Evolutionary conservation across 2,329 filamentous ascomycete genomes (phyloP).

Genomic region (Cercospora sp.): DNA sequence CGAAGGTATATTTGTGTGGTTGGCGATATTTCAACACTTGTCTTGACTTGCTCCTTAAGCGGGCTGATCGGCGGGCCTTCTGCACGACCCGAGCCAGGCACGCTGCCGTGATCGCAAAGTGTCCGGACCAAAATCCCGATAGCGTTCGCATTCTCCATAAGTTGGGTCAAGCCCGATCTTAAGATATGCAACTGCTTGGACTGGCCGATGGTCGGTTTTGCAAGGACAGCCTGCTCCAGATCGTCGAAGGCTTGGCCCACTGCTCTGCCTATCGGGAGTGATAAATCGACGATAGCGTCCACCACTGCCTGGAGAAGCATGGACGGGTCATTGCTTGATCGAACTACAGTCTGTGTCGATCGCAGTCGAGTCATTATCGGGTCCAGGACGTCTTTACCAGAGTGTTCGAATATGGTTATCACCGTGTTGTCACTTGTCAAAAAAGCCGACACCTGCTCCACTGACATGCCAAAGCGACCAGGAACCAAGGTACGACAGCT

Average conservation of each 20-base stretch:
- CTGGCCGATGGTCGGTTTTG: conserved; percentile 73
- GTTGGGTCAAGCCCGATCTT: conserved; percentile 75
- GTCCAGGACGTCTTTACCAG: conserved; percentile 76
- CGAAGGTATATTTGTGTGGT: conserved; percentile 83
- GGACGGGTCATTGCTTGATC: conserved; percentile 81
- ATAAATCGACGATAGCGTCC: conserved; percentile 86
- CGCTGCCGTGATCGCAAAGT: conserved; percentile 75
- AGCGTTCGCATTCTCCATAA: conserved; percentile 78
- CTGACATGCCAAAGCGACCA: conserved; percentile 53
- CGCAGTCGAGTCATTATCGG: conserved; percentile 76
- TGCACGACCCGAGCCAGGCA: conserved; percentile 18
- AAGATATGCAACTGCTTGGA: conserved; percentile 69
- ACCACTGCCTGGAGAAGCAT: conserved; percentile 87
- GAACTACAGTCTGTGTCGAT: conserved; percentile 75
- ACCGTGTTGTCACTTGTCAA: conserved; percentile 83
- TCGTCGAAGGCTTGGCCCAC: conserved; percentile 86
- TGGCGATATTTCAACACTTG: conserved; percentile 71
- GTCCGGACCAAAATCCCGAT: conserved; percentile 79
- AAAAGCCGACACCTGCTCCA: conserved; percentile 90
- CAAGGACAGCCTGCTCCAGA: conserved; percentile 81
- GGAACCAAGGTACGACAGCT: conserved; percentile 24
- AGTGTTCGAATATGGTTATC: conserved; percentile 89
- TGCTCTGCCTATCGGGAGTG: conserved; percentile 78
- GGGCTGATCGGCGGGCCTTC: conserved; percentile 7
- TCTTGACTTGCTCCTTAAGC: conserved; percentile 14